Conservation (phyloP, 768 basidiomycete species). For the Leucocoprinus leucothites region DNA sequence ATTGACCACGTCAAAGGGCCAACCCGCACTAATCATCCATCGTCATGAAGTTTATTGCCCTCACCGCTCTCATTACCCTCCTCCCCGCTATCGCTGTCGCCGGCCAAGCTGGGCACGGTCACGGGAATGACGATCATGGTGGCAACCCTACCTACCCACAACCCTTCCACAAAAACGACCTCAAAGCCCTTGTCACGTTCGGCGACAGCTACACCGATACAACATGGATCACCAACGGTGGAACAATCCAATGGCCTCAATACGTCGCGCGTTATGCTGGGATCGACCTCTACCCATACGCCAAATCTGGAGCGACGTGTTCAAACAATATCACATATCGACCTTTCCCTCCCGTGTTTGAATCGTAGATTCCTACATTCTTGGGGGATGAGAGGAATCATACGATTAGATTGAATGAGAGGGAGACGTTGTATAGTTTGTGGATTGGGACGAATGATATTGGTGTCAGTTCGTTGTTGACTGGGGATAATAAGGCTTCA, state of each 20-base stretch:
- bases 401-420: constrained; percentile 32
- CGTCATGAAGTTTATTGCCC: constrained; percentile 1
- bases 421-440: constrained; percentile 57
- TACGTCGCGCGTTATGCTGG: constrained; percentile 55
- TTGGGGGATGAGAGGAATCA: constrained; percentile 40
- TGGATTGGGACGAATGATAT: constrained; percentile 74
- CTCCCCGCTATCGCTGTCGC: background rate
- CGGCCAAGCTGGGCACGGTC: background rate
- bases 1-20: no score
- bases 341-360: constrained; percentile 57
- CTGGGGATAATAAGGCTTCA: constrained; percentile 48
- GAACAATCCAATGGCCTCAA: constrained; percentile 52
- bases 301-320: constrained; percentile 62
- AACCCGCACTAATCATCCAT: no score
- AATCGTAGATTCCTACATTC: constrained; percentile 54
- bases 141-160: no score
- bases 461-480: constrained; percentile 50
- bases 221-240: constrained; percentile 35
- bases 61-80: background rate
- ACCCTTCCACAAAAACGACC: constrained; percentile 31
- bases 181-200: constrained; percentile 65
- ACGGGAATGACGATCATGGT: background rate
- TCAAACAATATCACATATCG: constrained; percentile 59
- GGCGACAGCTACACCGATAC: constrained; percentile 66
- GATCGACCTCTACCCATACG: constrained; percentile 53